Evolutionary conservation across 768 basidiomycete genomes (phyloP).

Genomic region (Boletus reticuloceps): DNA sequence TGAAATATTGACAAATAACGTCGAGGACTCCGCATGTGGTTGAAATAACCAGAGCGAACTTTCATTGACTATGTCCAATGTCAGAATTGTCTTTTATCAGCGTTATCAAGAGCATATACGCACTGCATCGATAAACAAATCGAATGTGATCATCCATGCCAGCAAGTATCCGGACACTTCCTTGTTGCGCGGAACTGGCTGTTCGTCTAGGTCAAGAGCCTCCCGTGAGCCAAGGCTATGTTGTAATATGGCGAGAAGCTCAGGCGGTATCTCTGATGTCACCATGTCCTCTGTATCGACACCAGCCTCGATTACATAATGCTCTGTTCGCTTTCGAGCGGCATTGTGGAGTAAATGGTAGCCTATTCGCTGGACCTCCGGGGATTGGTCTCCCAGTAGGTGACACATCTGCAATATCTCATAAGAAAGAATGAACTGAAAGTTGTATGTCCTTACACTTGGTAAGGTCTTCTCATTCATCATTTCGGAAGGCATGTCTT

Average conservation of each 20-base stretch:
- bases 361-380: conserved; percentile 70
- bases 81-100: background rate
- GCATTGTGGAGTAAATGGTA: conserved; percentile 71
- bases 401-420: conserved; percentile 66
- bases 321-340: conserved; percentile 72
- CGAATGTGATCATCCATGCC: conserved; percentile 87
- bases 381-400: conserved; percentile 62
- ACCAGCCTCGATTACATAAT: conserved; percentile 83
- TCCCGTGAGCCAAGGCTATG: conserved; percentile 42
- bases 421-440: background rate
- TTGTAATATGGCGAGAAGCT: conserved; percentile 65
- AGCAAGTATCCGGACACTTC: conserved; percentile 68
- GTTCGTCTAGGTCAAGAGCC: conserved; percentile 36
- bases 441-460: conserved; percentile 42
- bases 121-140: conserved; percentile 81
- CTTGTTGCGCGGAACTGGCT: conserved; percentile 35
- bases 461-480: conserved; percentile 62
- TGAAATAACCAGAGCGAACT: conserved; percentile 81
- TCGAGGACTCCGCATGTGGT: conserved; percentile 74
- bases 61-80: conserved; percentile 66
- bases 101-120: conserved; percentile 26
- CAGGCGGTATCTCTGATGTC: conserved; percentile 57
- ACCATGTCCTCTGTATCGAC: conserved; percentile 64
- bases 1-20: conserved; percentile 60
- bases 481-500: conserved; percentile 60